Conservation (phyloP, 78 protist species). For the Mastigamoeba balamuthi region DNA sequence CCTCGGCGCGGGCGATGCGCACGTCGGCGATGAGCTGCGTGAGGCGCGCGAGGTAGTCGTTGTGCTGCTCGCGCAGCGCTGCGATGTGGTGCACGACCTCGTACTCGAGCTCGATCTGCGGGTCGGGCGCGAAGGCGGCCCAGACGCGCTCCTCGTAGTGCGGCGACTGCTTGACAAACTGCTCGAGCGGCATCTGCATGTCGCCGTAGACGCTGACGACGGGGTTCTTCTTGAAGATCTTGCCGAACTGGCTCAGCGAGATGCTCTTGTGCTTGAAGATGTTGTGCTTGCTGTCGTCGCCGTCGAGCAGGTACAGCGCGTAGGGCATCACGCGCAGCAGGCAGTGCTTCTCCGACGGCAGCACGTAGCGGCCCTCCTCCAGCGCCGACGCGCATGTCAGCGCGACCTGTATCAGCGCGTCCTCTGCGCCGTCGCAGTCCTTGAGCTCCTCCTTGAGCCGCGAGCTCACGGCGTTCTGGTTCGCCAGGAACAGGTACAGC, state of each 20-base stretch:
- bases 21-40: slow-evolving; percentile 10
- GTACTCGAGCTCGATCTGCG: slow-evolving; percentile 21
- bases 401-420: slow-evolving; percentile 18
- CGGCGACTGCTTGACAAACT: slow-evolving; percentile 35
- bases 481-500: slow-evolving; percentile 58
- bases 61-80: slow-evolving; percentile 1
- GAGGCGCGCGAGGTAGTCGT: slow-evolving; percentile 27
- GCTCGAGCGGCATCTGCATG: slow-evolving; percentile 42
- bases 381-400: slow-evolving; percentile 10
- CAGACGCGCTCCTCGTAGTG: slow-evolving; percentile 40
- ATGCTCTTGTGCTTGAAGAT: slow-evolving; percentile 37
- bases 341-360: slow-evolving; percentile 59
- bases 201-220: slow-evolving; percentile 75
- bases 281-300: slow-evolving; percentile 10
- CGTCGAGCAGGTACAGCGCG: slow-evolving; percentile 35
- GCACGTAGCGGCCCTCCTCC: slow-evolving; percentile 28
- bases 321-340: slow-evolving; percentile 53
- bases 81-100: slow-evolving; percentile 14
- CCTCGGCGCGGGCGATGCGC: background rate
- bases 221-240: slow-evolving; percentile 42
- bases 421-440: slow-evolving; percentile 19
- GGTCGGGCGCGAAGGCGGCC: slow-evolving; percentile 15
- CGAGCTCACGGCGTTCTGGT: slow-evolving; percentile 40
- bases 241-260: slow-evolving; percentile 22
- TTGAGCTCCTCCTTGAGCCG: slow-evolving; percentile 21